These are phyloP conservation scores for Populus ilicifolia DNA, from an alignment of 345 rosid species.

Conservation along the genomic window DNA sequence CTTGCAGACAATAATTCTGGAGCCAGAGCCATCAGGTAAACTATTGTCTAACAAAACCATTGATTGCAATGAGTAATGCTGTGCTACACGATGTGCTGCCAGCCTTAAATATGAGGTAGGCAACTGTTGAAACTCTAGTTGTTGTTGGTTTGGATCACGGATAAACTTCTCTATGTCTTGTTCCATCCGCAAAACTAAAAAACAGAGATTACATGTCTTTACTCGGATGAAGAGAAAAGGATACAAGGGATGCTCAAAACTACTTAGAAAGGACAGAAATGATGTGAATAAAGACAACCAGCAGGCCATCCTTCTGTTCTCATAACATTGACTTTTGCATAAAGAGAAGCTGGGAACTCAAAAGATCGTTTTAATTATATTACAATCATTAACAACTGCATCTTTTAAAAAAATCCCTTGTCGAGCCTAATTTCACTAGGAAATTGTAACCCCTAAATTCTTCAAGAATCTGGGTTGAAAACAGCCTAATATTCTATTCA, in stretches of 20 bases:
- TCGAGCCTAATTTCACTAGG: neutral
- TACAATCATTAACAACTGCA: neutral
- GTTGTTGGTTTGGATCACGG: constrained; percentile 53
- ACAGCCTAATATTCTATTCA: neutral
- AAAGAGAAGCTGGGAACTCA: neutral
- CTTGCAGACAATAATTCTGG: constrained; percentile 64
- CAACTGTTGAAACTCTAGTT: constrained; percentile 70
- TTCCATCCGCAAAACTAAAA: constrained; percentile 71
- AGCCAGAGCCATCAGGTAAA: constrained; percentile 62
- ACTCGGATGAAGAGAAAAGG: neutral
- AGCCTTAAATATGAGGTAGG: constrained; percentile 73
- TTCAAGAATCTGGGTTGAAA: neutral
- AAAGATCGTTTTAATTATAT: neutral
- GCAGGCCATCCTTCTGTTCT: neutral
- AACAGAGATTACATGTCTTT: neutral
- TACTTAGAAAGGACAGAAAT: neutral
- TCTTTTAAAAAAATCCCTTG: neutral
- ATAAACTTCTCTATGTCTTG: constrained; percentile 75
- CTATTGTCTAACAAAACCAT: constrained; percentile 70
- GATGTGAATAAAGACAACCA: neutral
- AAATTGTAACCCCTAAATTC: neutral
- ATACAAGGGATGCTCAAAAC: neutral
- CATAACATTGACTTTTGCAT: neutral
- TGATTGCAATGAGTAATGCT: constrained; percentile 72
- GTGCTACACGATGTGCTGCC: constrained; percentile 88